These are phyloP conservation scores for Kwoniella bestiolae DNA, from an alignment of 768 basidiomycete species.

Conservation along the genomic window DNA sequence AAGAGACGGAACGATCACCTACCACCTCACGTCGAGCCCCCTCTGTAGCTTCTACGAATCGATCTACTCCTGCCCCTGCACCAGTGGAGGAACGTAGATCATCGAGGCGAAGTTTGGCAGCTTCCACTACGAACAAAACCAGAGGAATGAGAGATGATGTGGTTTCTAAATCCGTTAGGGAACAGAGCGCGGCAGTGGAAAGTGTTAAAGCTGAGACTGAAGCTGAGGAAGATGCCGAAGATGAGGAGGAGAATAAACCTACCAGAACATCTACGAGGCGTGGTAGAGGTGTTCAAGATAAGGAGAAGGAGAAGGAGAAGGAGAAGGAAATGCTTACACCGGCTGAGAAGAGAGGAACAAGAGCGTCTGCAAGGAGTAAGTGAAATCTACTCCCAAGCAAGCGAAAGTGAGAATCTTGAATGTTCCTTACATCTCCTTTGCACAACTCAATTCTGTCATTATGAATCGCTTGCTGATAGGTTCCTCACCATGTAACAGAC, in stretches of 20 bases:
- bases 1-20: slow-evolving; percentile 25
- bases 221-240: slow-evolving; percentile 7
- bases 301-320: slow-evolving; percentile 28
- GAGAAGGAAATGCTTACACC: slow-evolving; percentile 21
- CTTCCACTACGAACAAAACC: not conserved
- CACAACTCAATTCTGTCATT: no score
- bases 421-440: not conserved
- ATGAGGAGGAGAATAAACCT: slow-evolving; percentile 8
- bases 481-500: slow-evolving; percentile 20
- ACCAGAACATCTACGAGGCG: slow-evolving; percentile 18
- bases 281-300: slow-evolving; percentile 9
- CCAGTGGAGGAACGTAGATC: slow-evolving; percentile 11
- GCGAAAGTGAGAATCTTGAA: no score
- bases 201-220: not conserved
- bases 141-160: slow-evolving; percentile 29
- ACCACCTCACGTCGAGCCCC: slow-evolving; percentile 32
- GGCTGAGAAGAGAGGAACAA: slow-evolving; percentile 27
- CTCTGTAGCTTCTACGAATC: slow-evolving; percentile 33
- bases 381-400: not conserved
- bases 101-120: not conserved
- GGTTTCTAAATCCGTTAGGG: slow-evolving; percentile 27
- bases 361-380: slow-evolving; percentile 23
- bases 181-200: slow-evolving; percentile 21
- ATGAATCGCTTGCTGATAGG: slow-evolving; percentile 18
- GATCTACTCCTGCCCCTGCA: slow-evolving; percentile 30